Evolutionary conservation across 257 asterid genomes (phyloP), one percentile per base, ranked within the genome.

Genomic region (Galeopsis tetrahit): DNA sequence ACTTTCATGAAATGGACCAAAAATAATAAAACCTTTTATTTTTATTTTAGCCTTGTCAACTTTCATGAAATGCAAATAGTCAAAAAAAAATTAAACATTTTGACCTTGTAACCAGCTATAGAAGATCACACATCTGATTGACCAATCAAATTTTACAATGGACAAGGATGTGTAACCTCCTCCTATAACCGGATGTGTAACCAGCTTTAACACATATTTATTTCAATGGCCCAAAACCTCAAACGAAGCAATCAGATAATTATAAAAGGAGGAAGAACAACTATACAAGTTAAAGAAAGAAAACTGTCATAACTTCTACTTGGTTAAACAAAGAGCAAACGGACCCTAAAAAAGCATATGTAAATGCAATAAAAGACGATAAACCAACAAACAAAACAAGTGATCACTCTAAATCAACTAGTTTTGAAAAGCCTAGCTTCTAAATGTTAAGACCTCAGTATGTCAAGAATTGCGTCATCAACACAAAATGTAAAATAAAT

Each of bases 361-460:
- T 13, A 51, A 53, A 64, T 31, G 34, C 57, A 31, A 21, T 13
- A 7, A 43, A 63, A 46, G 31, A 28, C 55, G 33, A 52, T 15
- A 10, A 1, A 65, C 28, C 0, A 56, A 31, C 72, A 43, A 38
- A 73, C 57, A 34, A 57, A 55, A 15, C 28, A 15, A 39, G 28
- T 1, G 55, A 35, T 38, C 39, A 1, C 44, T 21, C 68, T 31
- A 9, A 48, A 63, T 73, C 34, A 7, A 38, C 64, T 7, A 17
- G 38, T 39, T 6, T 40, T 14, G 59, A 74, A 63, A 68, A 51
- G 63, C 39, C 13, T 52, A 5, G 52, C 51, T 44, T 13, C 33
- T 46, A 52, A 17, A 60, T 5, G 34, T 11, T 8, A n/a, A n/a
- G 17, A 32, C 68, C 51, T 21, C 32, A 63, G 34, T 15, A 53